Evolutionary conservation across 176 grass and related monocot genomes (phyloP).

Genomic region (Triticum urartu): DNA sequence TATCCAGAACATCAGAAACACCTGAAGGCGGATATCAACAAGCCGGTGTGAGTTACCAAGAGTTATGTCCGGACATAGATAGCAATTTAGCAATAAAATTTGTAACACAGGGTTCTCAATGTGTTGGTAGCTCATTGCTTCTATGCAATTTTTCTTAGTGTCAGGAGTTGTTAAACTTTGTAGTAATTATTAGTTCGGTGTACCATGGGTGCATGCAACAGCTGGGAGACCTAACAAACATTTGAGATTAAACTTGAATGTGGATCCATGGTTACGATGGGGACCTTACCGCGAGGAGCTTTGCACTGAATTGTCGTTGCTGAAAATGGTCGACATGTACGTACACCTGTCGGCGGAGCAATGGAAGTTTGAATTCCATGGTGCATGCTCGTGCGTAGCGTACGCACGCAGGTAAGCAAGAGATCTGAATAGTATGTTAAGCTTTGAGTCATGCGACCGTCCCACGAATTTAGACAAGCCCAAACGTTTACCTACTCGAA

Average conservation of each 20-base stretch:
- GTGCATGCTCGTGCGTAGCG: not conserved
- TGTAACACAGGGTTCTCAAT: too few species aligned
- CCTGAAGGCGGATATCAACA: too few species aligned
- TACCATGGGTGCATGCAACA: too few species aligned
- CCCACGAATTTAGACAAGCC: not conserved
- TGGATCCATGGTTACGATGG: not conserved
- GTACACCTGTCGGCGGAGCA: slow-evolving; percentile 14
- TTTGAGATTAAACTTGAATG: not conserved
- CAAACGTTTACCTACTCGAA: not conserved
- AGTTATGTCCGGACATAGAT: too few species aligned
- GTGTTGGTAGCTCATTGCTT: too few species aligned
- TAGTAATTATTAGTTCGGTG: too few species aligned
- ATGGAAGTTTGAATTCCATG: slow-evolving; percentile 17
- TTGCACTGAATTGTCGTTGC: slow-evolving; percentile 24
- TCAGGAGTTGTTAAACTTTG: too few species aligned
- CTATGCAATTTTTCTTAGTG: too few species aligned
- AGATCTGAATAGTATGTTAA: not conserved
- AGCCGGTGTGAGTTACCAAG: too few species aligned
- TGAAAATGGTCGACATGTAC: not conserved
- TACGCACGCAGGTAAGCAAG: not conserved
- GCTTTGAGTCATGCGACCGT: not conserved
- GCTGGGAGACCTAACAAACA: too few species aligned
- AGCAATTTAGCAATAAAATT: too few species aligned
- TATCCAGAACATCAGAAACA: too few species aligned
- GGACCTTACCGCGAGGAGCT: slow-evolving; percentile 3